Conservation (phyloP, 495 filamentous ascomycete genomes). For the Rhizodiscina lignyota region DNA sequence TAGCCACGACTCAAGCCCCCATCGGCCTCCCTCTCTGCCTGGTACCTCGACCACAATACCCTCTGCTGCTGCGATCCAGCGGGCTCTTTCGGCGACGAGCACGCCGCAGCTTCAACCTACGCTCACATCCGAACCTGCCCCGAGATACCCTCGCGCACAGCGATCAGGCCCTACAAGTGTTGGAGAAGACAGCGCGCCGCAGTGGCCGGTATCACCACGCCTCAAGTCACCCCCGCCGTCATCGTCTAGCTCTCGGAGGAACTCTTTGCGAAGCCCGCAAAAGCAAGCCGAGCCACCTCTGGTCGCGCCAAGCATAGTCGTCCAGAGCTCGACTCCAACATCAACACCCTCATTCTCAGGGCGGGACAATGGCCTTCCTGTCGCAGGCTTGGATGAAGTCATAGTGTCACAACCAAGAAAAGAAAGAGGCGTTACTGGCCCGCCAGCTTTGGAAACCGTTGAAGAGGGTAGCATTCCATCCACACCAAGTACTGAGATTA, state of each 20-base stretch:
- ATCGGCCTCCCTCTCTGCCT: constrained; percentile 23
- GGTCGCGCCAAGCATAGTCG: constrained; percentile 37
- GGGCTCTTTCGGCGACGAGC: constrained; percentile 44
- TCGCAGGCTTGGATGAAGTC: constrained; percentile 4
- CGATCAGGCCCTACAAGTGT: no score
- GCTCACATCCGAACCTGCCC: constrained; percentile 31
- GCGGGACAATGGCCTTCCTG: constrained; percentile 9
- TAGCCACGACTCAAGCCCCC: constrained; percentile 51
- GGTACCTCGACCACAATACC: constrained; percentile 26
- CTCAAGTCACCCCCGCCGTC: constrained; percentile 51
- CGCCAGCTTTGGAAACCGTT: constrained; percentile 73
- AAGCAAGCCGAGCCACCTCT: no score
- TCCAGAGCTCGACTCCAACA: constrained; percentile 34
- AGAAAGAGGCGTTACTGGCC: constrained; percentile 44
- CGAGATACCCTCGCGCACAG: no score
- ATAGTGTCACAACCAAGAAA: not conserved
- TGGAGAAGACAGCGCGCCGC: constrained; percentile 39
- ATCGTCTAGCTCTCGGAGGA: constrained; percentile 17
- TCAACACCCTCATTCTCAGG: constrained; percentile 25
- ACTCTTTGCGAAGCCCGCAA: constrained; percentile 25
- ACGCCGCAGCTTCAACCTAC: constrained; percentile 31
- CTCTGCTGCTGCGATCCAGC: constrained; percentile 43
- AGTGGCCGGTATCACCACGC: constrained; percentile 51
- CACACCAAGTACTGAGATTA: no score
- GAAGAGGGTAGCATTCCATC: constrained; percentile 75